A percentile compares a stretch with the other conserved stretches of the same genome.
Conservation (phyloP, 2,329 filamentous ascomycete genomes). For the Neobulgaria alba region DNA sequence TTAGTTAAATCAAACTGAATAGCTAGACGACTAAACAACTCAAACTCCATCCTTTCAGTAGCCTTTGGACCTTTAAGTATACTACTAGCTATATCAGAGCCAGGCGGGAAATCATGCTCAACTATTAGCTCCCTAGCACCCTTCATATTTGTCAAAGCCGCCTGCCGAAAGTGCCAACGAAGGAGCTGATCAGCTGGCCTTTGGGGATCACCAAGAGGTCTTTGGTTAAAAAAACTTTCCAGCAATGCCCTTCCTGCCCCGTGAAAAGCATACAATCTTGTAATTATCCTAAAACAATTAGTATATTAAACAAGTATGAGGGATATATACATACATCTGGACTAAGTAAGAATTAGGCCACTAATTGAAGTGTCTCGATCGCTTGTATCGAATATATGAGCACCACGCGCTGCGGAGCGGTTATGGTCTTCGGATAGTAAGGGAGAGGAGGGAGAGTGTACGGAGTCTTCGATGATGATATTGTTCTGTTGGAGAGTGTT, state of each 20-base stretch:
- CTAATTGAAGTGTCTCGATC: conserved; percentile 1
- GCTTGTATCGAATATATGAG: not conserved
- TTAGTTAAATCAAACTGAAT: conserved; percentile 3
- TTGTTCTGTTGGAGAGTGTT: conserved; percentile 1
- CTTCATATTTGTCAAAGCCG: conserved; percentile 23
- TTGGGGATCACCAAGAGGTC: conserved; percentile 10
- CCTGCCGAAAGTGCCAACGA: conserved; percentile 24
- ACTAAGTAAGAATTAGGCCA: conserved; percentile 8
- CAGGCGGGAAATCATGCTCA: conserved; percentile 18
- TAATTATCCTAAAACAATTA: conserved; percentile 19
- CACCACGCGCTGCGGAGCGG: not conserved
- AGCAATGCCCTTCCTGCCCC: conserved; percentile 13
- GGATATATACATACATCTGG: conserved; percentile 4
- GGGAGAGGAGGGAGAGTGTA: not conserved
- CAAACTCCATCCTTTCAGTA: conserved; percentile 23
- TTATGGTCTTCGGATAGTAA: not conserved
- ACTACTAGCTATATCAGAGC: conserved; percentile 25
- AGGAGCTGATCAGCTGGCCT: conserved; percentile 16
- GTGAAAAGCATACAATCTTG: conserved; percentile 21
- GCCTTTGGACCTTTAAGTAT: conserved; percentile 45
- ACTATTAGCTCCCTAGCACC: conserved; percentile 20
- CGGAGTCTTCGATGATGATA: conserved; percentile 2
- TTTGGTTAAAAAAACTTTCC: conserved; percentile 14
- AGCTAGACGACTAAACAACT: conserved; percentile 23
- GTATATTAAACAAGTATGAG: conserved; percentile 1